Base-by-base conservation (phyloP, 768 basidiomycete genomes). In the Pleurotus eryngii region DNA sequence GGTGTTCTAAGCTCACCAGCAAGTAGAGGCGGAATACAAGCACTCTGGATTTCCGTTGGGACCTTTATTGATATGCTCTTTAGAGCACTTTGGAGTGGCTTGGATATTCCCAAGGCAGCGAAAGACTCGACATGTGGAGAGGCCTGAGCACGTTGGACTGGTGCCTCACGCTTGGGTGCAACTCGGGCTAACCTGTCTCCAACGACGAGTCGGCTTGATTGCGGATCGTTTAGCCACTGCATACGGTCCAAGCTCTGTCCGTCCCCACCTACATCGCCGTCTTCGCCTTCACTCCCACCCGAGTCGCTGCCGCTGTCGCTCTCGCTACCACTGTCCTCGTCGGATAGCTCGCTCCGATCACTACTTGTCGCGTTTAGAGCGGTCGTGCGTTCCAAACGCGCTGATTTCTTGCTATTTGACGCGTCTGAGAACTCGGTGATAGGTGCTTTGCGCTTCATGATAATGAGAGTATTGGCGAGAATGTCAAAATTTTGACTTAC, bases 21-120 rank as follows among this genome's bases (percentile, higher is more conserved):
- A 24, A 99, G 76, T 54, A 98, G 82, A 4, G 87, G 86, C 2
- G 92, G 92, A 65, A 99, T 90, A 69, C 95, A 98, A 3, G 92
- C 91, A 0, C 81, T 78, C 65, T 99, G 96, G 26, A 99, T 86
- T 59, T 89, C 86, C 0, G 96, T 98, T 0, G 96, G 95, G 2
- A 70, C 67, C 38, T 78, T 80, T 59, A 98, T 98, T 12, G 93
- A 92, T 89, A 99, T 94, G 37, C 81, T 79, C 27, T 72, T 73
- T 54, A 98, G 76, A 1, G 92, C 85, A 12, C 73, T 64, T 55
- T 85, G 81, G 35, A 99, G 76, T 3, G 76, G 66, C 2, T 76
- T 57, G 0, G 84, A 85, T 59, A 91, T 78, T 2, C 84, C 85
- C 58, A 92, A 73, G 2, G 80, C 37, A 15, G 51, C 51, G 20